phyloP scores from a whole-genome alignment of 2,329 filamentous ascomycete genomes.

The Verruconis gallopava region DNA sequence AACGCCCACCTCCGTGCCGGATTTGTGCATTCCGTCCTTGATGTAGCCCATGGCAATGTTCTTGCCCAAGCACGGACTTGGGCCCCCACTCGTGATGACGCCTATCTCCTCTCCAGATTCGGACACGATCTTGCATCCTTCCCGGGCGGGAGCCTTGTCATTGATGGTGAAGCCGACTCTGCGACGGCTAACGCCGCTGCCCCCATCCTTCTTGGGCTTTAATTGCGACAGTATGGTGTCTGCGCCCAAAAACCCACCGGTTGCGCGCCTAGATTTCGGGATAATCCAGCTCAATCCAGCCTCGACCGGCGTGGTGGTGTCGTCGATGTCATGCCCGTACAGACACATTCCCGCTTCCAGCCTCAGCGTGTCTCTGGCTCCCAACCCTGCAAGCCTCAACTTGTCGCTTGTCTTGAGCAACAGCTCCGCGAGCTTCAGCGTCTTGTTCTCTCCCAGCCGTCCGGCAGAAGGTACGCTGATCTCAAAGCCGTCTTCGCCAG shows the following conservation, averaged over 20 bases:
- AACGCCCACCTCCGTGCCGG: constrained; percentile 68
- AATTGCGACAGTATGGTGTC: constrained; percentile 67
- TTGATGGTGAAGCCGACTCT: constrained; percentile 73
- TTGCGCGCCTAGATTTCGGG: constrained; percentile 58
- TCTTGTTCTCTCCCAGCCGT: constrained; percentile 43
- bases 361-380: constrained; percentile 79
- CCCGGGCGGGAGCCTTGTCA: constrained; percentile 68
- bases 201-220: constrained; percentile 58
- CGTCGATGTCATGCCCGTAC: constrained; percentile 96
- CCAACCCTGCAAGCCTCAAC: constrained; percentile 73
- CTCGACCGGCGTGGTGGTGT: constrained; percentile 56
- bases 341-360: constrained; percentile 97
- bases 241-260: constrained; percentile 72
- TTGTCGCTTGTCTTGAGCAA: constrained; percentile 49
- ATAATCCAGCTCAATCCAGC: constrained; percentile 68
- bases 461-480: constrained; percentile 55
- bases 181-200: constrained; percentile 53
- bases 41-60: constrained; percentile 97
- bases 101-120: constrained; percentile 57
- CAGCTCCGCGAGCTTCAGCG: constrained; percentile 49
- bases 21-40: constrained; percentile 67
- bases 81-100: constrained; percentile 75
- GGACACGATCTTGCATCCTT: constrained; percentile 68
- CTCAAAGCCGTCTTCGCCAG: constrained; percentile 96
- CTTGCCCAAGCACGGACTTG: constrained; percentile 70